A percentile compares a stretch with the other conserved stretches of the same genome.
phyloP scores from a whole-genome alignment of 129 eudicot species.

The Solidago caesia region DNA sequence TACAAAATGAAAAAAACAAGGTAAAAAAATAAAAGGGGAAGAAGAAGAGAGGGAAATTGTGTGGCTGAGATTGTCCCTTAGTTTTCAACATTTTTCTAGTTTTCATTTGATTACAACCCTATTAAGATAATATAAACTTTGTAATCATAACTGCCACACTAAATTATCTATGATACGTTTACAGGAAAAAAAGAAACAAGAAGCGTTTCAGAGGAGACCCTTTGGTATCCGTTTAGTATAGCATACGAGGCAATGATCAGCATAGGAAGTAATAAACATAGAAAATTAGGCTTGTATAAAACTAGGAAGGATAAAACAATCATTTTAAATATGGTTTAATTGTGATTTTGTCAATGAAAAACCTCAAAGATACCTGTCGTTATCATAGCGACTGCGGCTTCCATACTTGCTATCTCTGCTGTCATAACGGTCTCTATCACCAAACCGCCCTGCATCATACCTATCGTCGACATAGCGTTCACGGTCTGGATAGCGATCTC shows the following conservation, averaged over 20 bases:
- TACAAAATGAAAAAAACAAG: too few species aligned
- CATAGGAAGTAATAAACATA: too few species aligned
- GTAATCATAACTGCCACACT: background rate
- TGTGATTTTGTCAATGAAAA: background rate
- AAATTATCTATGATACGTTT: too few species aligned
- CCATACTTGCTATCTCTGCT: constrained; percentile 76
- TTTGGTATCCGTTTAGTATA: too few species aligned
- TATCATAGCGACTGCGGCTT: constrained; percentile 57
- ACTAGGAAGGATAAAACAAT: constrained; percentile 9
- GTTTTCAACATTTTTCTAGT: too few species aligned
- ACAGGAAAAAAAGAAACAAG: too few species aligned
- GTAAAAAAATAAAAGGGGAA: too few species aligned
- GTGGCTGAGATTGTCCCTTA: too few species aligned
- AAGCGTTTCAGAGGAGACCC: too few species aligned
- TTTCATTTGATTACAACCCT: background rate
- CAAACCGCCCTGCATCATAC: constrained; percentile 72
- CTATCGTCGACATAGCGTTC: constrained; percentile 76
- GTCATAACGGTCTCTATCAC: constrained; percentile 75
- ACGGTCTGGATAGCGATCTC: constrained; percentile 72
- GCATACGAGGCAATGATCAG: too few species aligned
- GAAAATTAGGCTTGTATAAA: too few species aligned
- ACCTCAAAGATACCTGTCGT: constrained; percentile 50
- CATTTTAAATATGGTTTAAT: background rate
- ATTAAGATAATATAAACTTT: background rate
- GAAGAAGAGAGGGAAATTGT: too few species aligned